These are phyloP conservation scores for Kwoniella sp. DNA, from an alignment of 768 basidiomycete species.

Conservation along the genomic window DNA sequence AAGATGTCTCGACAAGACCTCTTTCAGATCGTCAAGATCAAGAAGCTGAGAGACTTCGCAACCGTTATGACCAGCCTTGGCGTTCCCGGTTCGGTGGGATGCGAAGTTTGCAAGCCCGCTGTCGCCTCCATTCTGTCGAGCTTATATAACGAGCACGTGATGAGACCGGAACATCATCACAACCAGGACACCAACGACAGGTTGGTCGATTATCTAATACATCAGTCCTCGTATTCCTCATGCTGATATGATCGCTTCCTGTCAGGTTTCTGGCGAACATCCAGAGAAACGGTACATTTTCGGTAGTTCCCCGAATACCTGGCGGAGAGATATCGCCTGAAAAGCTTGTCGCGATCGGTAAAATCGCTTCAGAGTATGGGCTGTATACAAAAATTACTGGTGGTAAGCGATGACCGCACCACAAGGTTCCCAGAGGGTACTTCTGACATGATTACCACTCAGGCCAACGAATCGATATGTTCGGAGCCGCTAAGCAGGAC, in stretches of 20 bases:
- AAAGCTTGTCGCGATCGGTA: slow-evolving; percentile 66
- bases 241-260: not conserved
- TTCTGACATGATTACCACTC: not conserved
- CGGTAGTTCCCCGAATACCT: slow-evolving; percentile 70
- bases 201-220: too few relatives aligned
- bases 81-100: slow-evolving; percentile 63
- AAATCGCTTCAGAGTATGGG: slow-evolving; percentile 67
- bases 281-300: slow-evolving; percentile 67
- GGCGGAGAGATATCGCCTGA: slow-evolving; percentile 74
- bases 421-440: not conserved
- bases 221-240: not conserved
- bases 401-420: slow-evolving; percentile 37
- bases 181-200: slow-evolving; percentile 73
- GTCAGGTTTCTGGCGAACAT: slow-evolving; percentile 67
- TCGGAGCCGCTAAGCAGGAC: slow-evolving; percentile 71
- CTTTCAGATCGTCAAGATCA: slow-evolving; percentile 68
- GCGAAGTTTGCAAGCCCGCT: slow-evolving; percentile 73
- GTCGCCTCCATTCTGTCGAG: slow-evolving; percentile 63
- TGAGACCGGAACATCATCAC: slow-evolving; percentile 66
- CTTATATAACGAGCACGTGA: slow-evolving; percentile 67
- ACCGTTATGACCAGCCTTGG: slow-evolving; percentile 64
- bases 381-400: slow-evolving; percentile 67
- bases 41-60: slow-evolving; percentile 63
- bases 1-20: slow-evolving; percentile 67
- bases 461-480: slow-evolving; percentile 67